A percentile compares a stretch with the other conserved stretches of the same genome.
phyloP scores from a whole-genome alignment of 148 eudicot species.

The Vaccinium darrowii region DNA sequence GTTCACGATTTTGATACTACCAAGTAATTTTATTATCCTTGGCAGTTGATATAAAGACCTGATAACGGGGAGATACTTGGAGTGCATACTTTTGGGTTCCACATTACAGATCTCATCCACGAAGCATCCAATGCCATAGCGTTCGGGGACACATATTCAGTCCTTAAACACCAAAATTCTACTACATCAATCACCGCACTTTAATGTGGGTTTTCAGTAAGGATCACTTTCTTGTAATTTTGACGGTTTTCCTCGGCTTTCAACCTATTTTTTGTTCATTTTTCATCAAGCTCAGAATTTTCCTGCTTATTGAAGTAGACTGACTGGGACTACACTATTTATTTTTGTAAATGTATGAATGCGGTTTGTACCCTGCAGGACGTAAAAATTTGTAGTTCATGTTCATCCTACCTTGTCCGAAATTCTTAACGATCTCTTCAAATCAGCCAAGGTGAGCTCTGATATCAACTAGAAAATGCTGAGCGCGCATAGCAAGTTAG shows the following conservation, averaged over 20 bases:
- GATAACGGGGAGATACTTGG: conserved; percentile 92
- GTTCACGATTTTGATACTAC: not conserved
- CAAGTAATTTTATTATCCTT: not conserved
- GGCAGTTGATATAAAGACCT: conserved; percentile 86
- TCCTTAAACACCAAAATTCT: not conserved
- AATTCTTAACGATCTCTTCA: conserved; percentile 79
- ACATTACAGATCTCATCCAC: conserved; percentile 87
- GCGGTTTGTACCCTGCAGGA: conserved; percentile 46
- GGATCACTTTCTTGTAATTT: not conserved
- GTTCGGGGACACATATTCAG: conserved; percentile 76
- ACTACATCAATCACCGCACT: not conserved
- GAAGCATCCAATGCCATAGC: conserved; percentile 95
- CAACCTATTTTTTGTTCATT: not conserved
- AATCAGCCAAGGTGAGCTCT: conserved; percentile 68
- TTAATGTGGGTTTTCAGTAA: not conserved
- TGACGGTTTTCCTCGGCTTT: not conserved
- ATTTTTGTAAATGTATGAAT: not conserved
- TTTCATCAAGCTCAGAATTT: not conserved
- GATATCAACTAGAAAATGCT: not conserved
- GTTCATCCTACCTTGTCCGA: conserved; percentile 93
- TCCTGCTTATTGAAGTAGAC: not conserved
- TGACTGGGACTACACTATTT: not conserved
- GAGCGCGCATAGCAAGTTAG: not conserved
- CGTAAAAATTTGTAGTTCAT: conserved; percentile 73
- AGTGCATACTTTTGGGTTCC: conserved; percentile 86